phyloP scores from a whole-genome alignment of 116 monocot species.

The Phalaenopsis hybrid region DNA sequence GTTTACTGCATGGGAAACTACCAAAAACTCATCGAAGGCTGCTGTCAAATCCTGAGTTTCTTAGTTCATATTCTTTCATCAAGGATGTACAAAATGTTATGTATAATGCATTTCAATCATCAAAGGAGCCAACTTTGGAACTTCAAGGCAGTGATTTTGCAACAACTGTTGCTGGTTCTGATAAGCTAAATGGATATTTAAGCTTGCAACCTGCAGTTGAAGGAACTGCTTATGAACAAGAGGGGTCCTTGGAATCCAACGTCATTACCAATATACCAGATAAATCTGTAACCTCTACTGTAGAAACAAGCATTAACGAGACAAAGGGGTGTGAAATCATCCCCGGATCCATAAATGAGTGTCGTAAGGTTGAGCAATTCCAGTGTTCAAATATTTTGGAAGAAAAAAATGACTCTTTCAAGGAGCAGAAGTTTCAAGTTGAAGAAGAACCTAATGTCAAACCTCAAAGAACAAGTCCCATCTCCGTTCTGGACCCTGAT shows the following conservation, averaged over 20 bases:
- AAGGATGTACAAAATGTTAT: constrained; percentile 10
- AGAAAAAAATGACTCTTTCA: not conserved
- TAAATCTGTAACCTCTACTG: not conserved
- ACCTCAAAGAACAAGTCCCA: constrained; percentile 9
- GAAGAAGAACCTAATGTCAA: constrained; percentile 2
- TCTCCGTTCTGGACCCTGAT: constrained; percentile 19
- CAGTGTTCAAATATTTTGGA: constrained; percentile 8
- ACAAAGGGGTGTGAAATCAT: not conserved
- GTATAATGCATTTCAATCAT: not conserved
- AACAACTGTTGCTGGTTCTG: not conserved
- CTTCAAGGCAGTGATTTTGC: not conserved
- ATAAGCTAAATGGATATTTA: not conserved
- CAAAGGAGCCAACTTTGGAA: not conserved
- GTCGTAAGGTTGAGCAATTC: not conserved
- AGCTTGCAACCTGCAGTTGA: not conserved
- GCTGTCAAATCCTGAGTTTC: constrained; percentile 35
- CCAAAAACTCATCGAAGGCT: constrained; percentile 29
- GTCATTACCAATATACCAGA: not conserved
- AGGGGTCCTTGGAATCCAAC: not conserved
- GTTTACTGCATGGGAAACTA: constrained; percentile 9
- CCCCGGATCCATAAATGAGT: not conserved
- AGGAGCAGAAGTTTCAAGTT: constrained; percentile 11
- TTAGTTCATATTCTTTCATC: constrained; percentile 8
- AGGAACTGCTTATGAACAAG: not conserved
- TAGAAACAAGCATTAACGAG: not conserved